Base-by-base conservation (phyloP, 2,329 filamentous ascomycete species). In the Fusarium palustre region DNA sequence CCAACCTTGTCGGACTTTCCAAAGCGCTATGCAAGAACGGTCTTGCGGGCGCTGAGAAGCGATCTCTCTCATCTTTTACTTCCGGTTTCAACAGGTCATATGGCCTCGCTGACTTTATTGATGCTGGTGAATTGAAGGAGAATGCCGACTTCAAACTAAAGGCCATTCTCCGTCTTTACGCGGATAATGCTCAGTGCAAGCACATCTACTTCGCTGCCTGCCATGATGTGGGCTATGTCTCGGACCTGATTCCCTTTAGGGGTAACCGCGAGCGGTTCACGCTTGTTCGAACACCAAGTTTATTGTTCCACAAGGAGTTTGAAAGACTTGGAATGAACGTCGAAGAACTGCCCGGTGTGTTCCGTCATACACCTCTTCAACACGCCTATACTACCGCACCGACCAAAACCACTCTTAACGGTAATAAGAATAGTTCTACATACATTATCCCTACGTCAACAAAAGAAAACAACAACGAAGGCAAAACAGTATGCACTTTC, bases 171-270 rank as follows among this genome's bases (percentile, higher is more conserved):
- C 79, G 81, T 7, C 79, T 89, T 2, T 88, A 87, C 64, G 83
- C 82, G 34, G 84, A 88, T 46, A 87, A 87, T 69, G 78, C 82
- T 5, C 86, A 89, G 71, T 91, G 89, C 79, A 87, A 86, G 69
- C 88, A 90, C 73, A 88, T 91, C 36, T 87, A 86, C 72, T 87
- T 89, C 59, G 89, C 87, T 7, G 87, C 84, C 39, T 90, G 88
- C 70, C 87, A 90, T 68, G 86, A 90, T 30, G 69, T 71, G 9
- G 74, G 72, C 28, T 76, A 90, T 73, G 77, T 88, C 46, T 83
- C 85, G 10, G 81, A 88, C 48, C 78, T 91, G 28, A 84, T 82
- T 7, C 84, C 85, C 10, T 85, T 86, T 70, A 79, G 78, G 43
- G 83, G 83, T 43, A 81, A 82, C 59, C 75, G 77, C 10, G 81